phyloP scores from a whole-genome alignment of 106 monocot genomes.

The Chionographis japonica region DNA sequence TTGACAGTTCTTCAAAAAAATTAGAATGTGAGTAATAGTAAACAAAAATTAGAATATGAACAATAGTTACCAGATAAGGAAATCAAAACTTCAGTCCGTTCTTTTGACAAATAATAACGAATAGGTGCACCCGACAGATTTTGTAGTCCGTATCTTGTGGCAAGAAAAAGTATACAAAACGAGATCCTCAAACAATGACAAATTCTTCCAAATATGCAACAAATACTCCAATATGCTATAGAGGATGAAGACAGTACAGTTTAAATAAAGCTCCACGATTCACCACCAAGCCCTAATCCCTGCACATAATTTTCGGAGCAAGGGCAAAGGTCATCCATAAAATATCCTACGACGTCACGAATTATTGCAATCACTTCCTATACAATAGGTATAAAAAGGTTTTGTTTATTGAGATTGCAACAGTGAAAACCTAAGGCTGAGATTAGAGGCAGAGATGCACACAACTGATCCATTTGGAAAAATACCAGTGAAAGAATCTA shows the following conservation, averaged over 20 bases:
- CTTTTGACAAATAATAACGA: not conserved
- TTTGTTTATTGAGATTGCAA: not conserved
- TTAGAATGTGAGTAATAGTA: too few relatives aligned
- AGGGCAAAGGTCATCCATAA: conserved; percentile 6
- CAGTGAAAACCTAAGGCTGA: not conserved
- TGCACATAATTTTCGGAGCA: conserved; percentile 1
- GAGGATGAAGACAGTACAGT: conserved; percentile 4
- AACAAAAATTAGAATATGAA: too few relatives aligned
- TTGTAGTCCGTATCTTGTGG: not conserved
- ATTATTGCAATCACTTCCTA: not conserved
- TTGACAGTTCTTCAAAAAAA: too few relatives aligned
- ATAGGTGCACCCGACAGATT: not conserved
- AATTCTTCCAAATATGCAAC: conserved; percentile 9
- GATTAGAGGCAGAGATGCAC: too few relatives aligned
- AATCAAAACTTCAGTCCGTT: not conserved
- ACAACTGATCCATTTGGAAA: too few relatives aligned
- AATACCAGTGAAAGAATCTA: too few relatives aligned
- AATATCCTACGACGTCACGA: not conserved
- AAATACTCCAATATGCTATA: conserved; percentile 5
- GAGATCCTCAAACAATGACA: not conserved
- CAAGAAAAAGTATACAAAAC: not conserved
- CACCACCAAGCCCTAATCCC: conserved; percentile 1
- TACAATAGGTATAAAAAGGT: not conserved
- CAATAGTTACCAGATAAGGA: not conserved
- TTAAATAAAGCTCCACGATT: conserved; percentile 7